Percentiles rank a stretch among this genome's conserved stretches.
These are phyloP conservation scores for Chlamydomonas sp. DNA, from an alignment of 139 green algal species.

Conservation along the genomic window DNA sequence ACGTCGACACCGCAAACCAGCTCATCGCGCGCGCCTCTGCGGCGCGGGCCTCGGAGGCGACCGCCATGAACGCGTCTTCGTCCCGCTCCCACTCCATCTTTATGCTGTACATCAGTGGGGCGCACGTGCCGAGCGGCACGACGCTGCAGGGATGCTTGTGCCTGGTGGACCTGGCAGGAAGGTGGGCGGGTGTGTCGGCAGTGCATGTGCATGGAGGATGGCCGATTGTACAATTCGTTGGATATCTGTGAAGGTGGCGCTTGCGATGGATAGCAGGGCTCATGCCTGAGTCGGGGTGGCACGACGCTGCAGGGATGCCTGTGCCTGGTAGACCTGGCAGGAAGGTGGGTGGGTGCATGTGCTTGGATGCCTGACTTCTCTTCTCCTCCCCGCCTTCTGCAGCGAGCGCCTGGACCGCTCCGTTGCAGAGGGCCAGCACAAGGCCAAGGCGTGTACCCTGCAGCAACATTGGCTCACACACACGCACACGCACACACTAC, in stretches of 20 bases:
- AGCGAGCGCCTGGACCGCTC: constrained; percentile 72
- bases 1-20: constrained; percentile 51
- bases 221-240: too few relatives aligned
- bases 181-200: constrained; percentile 40
- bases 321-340: constrained; percentile 89
- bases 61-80: constrained; percentile 87
- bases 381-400: constrained; percentile 18
- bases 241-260: too few relatives aligned
- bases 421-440: constrained; percentile 61
- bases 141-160: constrained; percentile 73
- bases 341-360: constrained; percentile 41
- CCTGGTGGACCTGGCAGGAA: constrained; percentile 89
- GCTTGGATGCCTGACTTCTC: not conserved
- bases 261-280: too few relatives aligned
- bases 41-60: constrained; percentile 67
- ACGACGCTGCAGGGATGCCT: constrained; percentile 74
- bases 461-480: constrained; percentile 51
- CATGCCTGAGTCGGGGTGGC: too few relatives aligned
- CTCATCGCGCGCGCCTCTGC: constrained; percentile 58
- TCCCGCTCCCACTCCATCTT: constrained; percentile 89
- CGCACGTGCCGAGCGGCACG: constrained; percentile 55
- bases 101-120: constrained; percentile 88
- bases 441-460: constrained; percentile 86
- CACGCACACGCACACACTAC: too few relatives aligned
- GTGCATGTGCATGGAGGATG: too few relatives aligned